Evolutionary conservation across 768 basidiomycete genomes (phyloP), one percentile per base, ranked within the genome.

Genomic region (Paxillus rubicundulus): DNA sequence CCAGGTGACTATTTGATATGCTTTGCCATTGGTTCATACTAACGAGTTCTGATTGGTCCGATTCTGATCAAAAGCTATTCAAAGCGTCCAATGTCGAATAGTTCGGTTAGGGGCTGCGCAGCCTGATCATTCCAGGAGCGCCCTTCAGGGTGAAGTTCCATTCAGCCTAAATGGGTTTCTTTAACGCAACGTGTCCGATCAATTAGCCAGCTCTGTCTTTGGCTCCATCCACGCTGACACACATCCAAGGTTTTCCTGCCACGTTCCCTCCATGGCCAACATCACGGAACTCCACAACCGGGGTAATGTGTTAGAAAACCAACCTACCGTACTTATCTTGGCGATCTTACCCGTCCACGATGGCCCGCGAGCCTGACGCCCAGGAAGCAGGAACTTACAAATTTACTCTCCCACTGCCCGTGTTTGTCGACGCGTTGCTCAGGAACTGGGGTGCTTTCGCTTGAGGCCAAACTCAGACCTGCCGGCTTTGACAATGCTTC

Each of bases 371-470:
- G 27, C 28, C 12, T 36, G 17, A 17, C 34, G 9, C 56, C 52
- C 57, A 57, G 51, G 61, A 57, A 60, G n/a, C 43, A 44, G 30
- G 52, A 55, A 18, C 16, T 20, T 40, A 21, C 36, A 54, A 24
- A 16, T 34, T 52, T 57, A 28, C 34, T 32, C 48, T 47, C 59
- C 52, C 54, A 54, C 55, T 50, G 32, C 27, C 3, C 47, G 20
- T 27, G 50, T 61, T 57, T 56, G 46, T 55, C 46, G 44, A 40
- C 36, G 39, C 32, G 56, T 47, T 51, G 44, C 43, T 63, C 63
- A 60, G 65, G 61, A 69, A 67, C 65, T 56, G 55, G 66, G 67
- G 66, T 67, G 32, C 58, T 28, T 59, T 56, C 52, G 24, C 40
- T 46, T 45, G 39, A 41, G 58, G 58, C 58, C 40, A 21, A 17